These are phyloP conservation scores for Eucalyptus paniculata DNA, from an alignment of 345 rosid species.

Conservation along the genomic window DNA sequence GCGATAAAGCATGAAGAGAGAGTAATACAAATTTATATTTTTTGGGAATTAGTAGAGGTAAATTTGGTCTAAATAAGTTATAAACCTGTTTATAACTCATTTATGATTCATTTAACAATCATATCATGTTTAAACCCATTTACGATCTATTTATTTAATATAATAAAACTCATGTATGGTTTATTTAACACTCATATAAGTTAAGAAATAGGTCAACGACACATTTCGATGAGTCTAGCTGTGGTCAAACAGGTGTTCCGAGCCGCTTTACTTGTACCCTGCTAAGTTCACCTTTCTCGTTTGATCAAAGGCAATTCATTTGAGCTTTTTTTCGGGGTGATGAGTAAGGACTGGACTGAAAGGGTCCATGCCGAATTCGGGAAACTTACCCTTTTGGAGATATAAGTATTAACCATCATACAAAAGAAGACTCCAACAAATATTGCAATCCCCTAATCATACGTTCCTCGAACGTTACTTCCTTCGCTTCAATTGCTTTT, in stretches of 20 bases:
- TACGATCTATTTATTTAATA: background rate
- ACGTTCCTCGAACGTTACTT: background rate
- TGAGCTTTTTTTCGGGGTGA: background rate
- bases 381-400: background rate
- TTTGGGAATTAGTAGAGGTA: too few species aligned
- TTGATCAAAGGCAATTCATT: background rate
- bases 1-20: background rate
- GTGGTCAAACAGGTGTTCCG: fast-evolving
- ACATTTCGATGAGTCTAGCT: background rate
- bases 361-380: background rate
- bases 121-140: background rate
- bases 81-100: too few species aligned
- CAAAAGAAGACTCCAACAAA: background rate
- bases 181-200: background rate
- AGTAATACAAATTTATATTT: too few species aligned
- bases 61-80: too few species aligned
- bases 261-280: background rate
- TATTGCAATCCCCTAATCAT: background rate
- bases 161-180: background rate
- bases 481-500: background rate
- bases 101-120: too few species aligned
- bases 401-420: background rate
- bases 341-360: background rate
- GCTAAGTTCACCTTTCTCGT: background rate
- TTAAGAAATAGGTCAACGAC: background rate